Conservation (phyloP, 345 rosid species). For the Linum lewisii region DNA sequence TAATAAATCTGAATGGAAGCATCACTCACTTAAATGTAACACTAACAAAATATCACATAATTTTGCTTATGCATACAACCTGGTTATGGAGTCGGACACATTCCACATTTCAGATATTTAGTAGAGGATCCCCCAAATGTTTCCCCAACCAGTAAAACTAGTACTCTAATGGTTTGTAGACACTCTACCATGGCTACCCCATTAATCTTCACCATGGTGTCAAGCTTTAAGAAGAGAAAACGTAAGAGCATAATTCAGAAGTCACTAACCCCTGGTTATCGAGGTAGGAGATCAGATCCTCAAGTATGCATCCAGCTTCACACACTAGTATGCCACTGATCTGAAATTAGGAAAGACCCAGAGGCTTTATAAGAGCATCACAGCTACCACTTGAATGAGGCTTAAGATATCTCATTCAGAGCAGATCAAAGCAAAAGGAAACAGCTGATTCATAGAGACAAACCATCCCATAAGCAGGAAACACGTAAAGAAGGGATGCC, state of each 20-base stretch:
- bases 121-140: background rate
- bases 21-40: constrained; percentile 24
- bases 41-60: constrained; percentile 3
- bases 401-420: no score
- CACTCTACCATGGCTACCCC: background rate
- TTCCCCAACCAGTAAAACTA: background rate
- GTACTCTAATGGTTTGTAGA: background rate
- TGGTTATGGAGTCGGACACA: background rate
- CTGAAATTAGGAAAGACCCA: constrained; percentile 28
- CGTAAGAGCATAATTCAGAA: background rate
- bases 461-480: background rate
- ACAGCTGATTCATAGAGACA: no score
- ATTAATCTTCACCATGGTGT: background rate
- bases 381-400: background rate
- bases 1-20: constrained; percentile 79
- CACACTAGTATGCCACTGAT: constrained; percentile 84
- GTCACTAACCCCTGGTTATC: constrained; percentile 66
- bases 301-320: constrained; percentile 98
- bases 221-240: constrained; percentile 2
- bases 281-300: constrained; percentile 66
- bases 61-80: background rate
- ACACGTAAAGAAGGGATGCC: background rate
- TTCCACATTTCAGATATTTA: background rate
- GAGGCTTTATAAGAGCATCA: constrained; percentile 1
- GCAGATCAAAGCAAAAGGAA: no score